Evolutionary conservation across 78 protist species (phyloP), one percentile per base, ranked within the genome.

Genomic region (Polysphondylium violaceum): DNA sequence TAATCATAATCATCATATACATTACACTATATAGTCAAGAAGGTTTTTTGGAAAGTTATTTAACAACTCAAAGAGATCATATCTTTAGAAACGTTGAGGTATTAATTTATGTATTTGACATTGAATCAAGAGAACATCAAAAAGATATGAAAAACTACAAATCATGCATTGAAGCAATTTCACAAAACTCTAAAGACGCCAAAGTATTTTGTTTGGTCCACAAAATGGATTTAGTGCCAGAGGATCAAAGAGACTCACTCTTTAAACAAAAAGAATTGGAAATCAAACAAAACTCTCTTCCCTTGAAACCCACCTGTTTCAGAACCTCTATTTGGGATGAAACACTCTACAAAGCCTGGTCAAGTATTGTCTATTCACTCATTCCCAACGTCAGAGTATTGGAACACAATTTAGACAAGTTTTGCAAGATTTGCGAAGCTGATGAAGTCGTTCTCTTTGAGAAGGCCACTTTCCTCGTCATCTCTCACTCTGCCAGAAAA

Each of bases 261-360:
- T 96, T 91, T 50, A 50, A 27, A 51, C 75, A 94, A 41, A 60
- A 93, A 21, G 94, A 88, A 58, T 35, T 35, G 11, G 97, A 98
- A 53, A 88, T 97, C 21, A 21, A 79, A 90, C 68, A 60, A n/a
- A 38, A 92, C 3, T 90, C 98, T 5, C 61, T 63, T 36, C 96
- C 95, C 36, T 74, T 91, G 27, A 65, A 72, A 50, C 71, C 96
- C n/a, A 50, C 90, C 3, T 96, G 98, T 93, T 97, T 95, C 90
- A 53, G 69, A 44, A 97, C 99, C 14, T 95, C 98, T 44, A 98
- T 98, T 61, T 98, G 99, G 99, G 99, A 98, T 74, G 99, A 98
- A 86, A 96, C 99, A 0, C 95, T 98, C 29, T 98, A 97, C 97
- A 78, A 81, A 87, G 99, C 99, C 21, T 96, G 98, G 98, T 88